A percentile compares a stretch with the other conserved stretches of the same genome.
Evolutionary conservation across 2,329 filamentous ascomycete genomes (phyloP).

Genomic region (Fusarium mangiferae): DNA sequence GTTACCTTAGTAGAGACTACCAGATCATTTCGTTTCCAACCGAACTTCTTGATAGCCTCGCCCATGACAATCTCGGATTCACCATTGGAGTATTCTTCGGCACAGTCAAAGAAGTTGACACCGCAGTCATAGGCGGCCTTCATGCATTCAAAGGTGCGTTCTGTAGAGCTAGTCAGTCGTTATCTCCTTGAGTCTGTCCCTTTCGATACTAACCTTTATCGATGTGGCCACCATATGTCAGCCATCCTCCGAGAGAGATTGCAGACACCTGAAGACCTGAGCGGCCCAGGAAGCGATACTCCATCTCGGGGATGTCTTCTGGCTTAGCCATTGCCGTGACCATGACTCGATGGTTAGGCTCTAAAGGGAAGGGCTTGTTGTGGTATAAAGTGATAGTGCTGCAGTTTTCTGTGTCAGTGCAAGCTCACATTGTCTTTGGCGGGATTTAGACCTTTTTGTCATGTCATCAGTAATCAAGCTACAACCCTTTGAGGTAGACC

Average conservation of each 20-base stretch:
- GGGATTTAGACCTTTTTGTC: conserved; percentile 11
- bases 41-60: conserved; percentile 67
- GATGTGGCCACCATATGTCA: conserved; percentile 80
- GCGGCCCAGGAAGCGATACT: conserved; percentile 76
- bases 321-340: conserved; percentile 52
- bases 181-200: not conserved
- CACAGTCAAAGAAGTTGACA: conserved; percentile 72
- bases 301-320: conserved; percentile 65
- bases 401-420: not conserved
- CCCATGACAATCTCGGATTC: conserved; percentile 73
- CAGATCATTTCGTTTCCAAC: conserved; percentile 70
- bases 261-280: conserved; percentile 79
- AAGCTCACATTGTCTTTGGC: not conserved
- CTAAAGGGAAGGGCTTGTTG: too few species aligned
- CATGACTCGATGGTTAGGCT: not conserved
- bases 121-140: conserved; percentile 69
- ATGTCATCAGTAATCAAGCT: not conserved
- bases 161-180: conserved; percentile 37
- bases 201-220: conserved; percentile 62
- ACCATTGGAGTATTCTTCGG: conserved; percentile 67
- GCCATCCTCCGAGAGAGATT: conserved; percentile 78
- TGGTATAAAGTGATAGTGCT: not conserved
- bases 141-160: conserved; percentile 66
- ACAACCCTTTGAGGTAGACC: not conserved
- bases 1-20: conserved; percentile 69